Conservation (phyloP, 495 filamentous ascomycete species). For the Pyrenula massariospora region DNA sequence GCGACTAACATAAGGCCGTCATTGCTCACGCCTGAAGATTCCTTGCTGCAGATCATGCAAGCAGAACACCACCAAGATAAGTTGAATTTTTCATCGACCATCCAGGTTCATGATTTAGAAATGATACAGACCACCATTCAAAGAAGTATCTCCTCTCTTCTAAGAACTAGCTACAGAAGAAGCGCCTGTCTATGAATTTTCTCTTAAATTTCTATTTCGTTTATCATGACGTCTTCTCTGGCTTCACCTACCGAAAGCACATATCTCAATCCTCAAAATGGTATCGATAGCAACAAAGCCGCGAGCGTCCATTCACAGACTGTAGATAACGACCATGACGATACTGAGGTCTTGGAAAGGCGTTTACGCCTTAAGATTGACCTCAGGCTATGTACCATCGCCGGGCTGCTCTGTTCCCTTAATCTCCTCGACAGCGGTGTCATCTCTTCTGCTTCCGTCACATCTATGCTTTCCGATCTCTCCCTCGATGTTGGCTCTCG, state of each 20-base stretch:
- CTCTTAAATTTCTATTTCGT: too few relatives aligned
- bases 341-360: conserved; percentile 12
- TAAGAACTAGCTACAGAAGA: too few relatives aligned
- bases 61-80: too few relatives aligned
- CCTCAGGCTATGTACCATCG: conserved; percentile 63
- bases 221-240: background rate
- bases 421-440: conserved; percentile 68
- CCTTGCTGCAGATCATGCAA: too few relatives aligned
- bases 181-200: too few relatives aligned
- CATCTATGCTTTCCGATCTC: conserved; percentile 58
- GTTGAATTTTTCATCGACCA: too few relatives aligned
- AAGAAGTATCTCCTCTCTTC: too few relatives aligned
- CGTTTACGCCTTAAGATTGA: conserved; percentile 55
- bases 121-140: too few relatives aligned
- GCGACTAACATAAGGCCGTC: too few relatives aligned
- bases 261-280: background rate
- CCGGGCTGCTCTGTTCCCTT: conserved; percentile 59
- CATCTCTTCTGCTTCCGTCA: conserved; percentile 65
- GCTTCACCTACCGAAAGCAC: background rate
- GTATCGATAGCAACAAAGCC: background rate
- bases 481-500: conserved; percentile 47
- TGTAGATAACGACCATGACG: background rate
- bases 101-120: too few relatives aligned
- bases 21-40: too few relatives aligned
- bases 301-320: background rate